Evolutionary conservation across 2,329 filamentous ascomycete species (phyloP).

Genomic region (Paraphoma sp.): DNA sequence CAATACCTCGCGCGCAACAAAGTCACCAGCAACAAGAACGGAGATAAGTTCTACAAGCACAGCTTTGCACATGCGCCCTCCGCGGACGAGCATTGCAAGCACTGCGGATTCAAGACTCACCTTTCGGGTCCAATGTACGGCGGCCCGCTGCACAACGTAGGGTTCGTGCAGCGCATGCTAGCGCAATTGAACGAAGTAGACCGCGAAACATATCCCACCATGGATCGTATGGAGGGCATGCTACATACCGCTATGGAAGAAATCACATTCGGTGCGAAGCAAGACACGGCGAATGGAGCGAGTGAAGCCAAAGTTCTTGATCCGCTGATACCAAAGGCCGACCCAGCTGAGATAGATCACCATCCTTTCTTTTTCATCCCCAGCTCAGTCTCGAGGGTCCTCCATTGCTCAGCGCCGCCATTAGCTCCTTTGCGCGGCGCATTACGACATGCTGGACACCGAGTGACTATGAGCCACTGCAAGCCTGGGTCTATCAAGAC

Average conservation of each 20-base stretch:
- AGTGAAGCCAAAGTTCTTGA: conserved; percentile 35
- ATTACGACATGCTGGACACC: conserved; percentile 79
- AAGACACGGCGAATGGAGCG: conserved; percentile 20
- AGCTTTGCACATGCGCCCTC: conserved; percentile 74
- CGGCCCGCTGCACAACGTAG: conserved; percentile 82
- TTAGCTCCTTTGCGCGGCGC: conserved; percentile 82
- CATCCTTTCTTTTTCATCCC: conserved; percentile 89
- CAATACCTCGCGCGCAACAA: conserved; percentile 79
- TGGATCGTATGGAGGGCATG: conserved; percentile 87
- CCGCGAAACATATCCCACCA: conserved; percentile 76
- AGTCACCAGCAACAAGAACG: conserved; percentile 71
- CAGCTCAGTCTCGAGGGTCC: conserved; percentile 72
- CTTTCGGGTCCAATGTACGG: conserved; percentile 94
- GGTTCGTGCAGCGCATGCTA: conserved; percentile 82
- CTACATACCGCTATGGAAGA: conserved; percentile 88
- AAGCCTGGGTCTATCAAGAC: conserved; percentile 92
- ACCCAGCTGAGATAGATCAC: conserved; percentile 62
- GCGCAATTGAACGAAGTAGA: conserved; percentile 72
- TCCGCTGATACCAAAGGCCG: conserved; percentile 47
- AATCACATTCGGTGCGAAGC: conserved; percentile 40
- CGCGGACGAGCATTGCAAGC: conserved; percentile 71
- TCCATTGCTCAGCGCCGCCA: conserved; percentile 82
- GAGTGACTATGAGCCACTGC: conserved; percentile 84
- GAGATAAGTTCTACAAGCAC: conserved; percentile 76
- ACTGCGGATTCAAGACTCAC: conserved; percentile 88